Evolutionary conservation across 2,329 filamentous ascomycete species (phyloP).

Genomic region (Fragosphaeria purpurea): DNA sequence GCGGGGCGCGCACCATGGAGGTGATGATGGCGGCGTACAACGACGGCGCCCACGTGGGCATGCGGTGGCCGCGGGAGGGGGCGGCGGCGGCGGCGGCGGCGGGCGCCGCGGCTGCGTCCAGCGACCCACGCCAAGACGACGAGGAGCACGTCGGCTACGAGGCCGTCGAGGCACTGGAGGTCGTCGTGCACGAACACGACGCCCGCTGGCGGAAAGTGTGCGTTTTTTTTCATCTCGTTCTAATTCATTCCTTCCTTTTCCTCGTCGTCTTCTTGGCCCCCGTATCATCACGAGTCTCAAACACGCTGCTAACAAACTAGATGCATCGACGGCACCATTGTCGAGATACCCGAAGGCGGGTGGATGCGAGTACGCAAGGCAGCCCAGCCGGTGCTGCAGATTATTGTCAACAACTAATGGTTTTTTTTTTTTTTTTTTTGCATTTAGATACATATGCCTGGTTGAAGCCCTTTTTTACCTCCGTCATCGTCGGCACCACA

Average conservation of each 20-base stretch:
- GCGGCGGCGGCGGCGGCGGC: constrained; percentile 35
- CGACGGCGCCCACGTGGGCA: constrained; percentile 43
- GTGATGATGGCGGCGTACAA: constrained; percentile 61
- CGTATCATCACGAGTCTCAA: neutral
- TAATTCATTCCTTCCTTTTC: neutral
- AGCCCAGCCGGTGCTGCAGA: constrained; percentile 27
- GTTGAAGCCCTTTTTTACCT: no score
- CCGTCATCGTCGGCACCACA: no score
- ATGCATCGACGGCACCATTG: constrained; percentile 89
- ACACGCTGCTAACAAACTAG: constrained; percentile 3
- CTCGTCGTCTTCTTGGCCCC: no score
- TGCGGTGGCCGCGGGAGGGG: constrained; percentile 37
- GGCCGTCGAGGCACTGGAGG: constrained; percentile 53
- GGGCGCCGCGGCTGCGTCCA: constrained; percentile 26
- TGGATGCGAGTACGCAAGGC: constrained; percentile 56
- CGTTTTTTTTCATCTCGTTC: neutral
- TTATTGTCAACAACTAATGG: constrained; percentile 30
- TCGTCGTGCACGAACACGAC: constrained; percentile 60
- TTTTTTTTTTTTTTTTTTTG: neutral
- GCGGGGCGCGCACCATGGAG: constrained; percentile 58
- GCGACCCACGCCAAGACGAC: constrained; percentile 13
- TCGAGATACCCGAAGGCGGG: constrained; percentile 60
- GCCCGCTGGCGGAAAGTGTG: constrained; percentile 64
- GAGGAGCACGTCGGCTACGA: constrained; percentile 60
- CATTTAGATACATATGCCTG: neutral